Conservation (phyloP, 83 land plant species). For the Larix sibirica region DNA sequence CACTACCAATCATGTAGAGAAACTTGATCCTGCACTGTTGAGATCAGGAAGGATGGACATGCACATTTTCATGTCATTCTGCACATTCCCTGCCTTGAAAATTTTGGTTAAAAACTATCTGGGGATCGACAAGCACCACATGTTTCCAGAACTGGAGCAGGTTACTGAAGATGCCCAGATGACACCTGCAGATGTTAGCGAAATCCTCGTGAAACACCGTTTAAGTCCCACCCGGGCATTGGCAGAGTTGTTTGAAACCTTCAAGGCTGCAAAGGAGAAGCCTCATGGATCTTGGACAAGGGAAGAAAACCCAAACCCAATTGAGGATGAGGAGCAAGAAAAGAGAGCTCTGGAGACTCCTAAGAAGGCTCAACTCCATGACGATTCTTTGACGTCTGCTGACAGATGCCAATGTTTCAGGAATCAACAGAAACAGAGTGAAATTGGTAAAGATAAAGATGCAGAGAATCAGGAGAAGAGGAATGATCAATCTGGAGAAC, state of each 20-base stretch:
- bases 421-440: neutral
- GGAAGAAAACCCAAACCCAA: slow-evolving; percentile 15
- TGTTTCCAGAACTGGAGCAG: slow-evolving; percentile 33
- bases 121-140: slow-evolving; percentile 18
- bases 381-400: neutral
- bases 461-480: neutral
- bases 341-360: slow-evolving; percentile 13
- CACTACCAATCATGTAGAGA: slow-evolving; percentile 78
- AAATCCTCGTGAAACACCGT: slow-evolving; percentile 56
- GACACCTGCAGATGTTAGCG: slow-evolving; percentile 77
- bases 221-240: slow-evolving; percentile 30
- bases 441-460: neutral
- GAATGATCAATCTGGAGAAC: neutral
- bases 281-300: neutral
- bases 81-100: slow-evolving; percentile 51
- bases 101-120: slow-evolving; percentile 63
- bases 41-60: slow-evolving; percentile 79
- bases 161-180: slow-evolving; percentile 46
- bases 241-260: slow-evolving; percentile 42
- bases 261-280: slow-evolving; percentile 51
- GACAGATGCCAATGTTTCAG: too few relatives aligned
- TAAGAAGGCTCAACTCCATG: neutral
- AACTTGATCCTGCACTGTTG: slow-evolving; percentile 71
- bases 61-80: slow-evolving; percentile 70
- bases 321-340: slow-evolving; percentile 6